phyloP scores from a whole-genome alignment of 352 stramenopile genomes.

The Pilasporangium apinafurcum region DNA sequence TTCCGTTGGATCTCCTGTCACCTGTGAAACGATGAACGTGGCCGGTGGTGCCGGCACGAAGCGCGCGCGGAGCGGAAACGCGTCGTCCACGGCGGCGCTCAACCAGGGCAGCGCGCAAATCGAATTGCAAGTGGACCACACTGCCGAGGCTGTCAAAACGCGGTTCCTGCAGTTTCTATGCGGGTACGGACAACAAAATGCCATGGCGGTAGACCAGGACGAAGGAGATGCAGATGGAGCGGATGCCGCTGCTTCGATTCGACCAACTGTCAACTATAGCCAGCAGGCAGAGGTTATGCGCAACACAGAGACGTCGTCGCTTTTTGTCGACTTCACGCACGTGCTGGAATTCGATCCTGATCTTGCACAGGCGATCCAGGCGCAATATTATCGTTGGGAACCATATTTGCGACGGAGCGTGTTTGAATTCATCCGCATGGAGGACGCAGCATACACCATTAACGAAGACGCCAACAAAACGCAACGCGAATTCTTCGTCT shows the following conservation, averaged over 20 bases:
- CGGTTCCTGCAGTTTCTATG: conserved; percentile 83
- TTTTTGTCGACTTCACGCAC: conserved; percentile 85
- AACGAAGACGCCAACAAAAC: conserved; percentile 79
- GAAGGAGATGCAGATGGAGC: conserved; percentile 5
- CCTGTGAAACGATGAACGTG: too few relatives aligned
- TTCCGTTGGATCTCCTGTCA: too few relatives aligned
- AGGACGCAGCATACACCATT: conserved; percentile 69
- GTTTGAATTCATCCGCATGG: conserved; percentile 75
- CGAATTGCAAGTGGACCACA: conserved; percentile 60
- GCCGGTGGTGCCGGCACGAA: conserved; percentile 18
- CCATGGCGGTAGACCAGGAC: conserved; percentile 1
- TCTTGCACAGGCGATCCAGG: conserved; percentile 75
- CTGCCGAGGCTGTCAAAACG: conserved; percentile 74
- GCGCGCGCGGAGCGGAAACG: conserved; percentile 26
- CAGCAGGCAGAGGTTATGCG: conserved; percentile 86
- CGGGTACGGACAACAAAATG: conserved; percentile 51
- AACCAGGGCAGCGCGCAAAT: conserved; percentile 30
- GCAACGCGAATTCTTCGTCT: conserved; percentile 82
- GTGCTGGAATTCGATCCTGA: conserved; percentile 80
- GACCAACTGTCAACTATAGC: conserved; percentile 61
- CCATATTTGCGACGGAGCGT: conserved; percentile 63
- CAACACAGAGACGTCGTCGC: conserved; percentile 79
- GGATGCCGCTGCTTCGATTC: not conserved
- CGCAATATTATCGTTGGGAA: conserved; percentile 84
- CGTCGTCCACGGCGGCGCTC: conserved; percentile 13